A percentile compares a stretch with the other conserved stretches of the same genome.
Evolutionary conservation across 169 alveolate genomes (phyloP).

Genomic region (Eimeria acervulina): DNA sequence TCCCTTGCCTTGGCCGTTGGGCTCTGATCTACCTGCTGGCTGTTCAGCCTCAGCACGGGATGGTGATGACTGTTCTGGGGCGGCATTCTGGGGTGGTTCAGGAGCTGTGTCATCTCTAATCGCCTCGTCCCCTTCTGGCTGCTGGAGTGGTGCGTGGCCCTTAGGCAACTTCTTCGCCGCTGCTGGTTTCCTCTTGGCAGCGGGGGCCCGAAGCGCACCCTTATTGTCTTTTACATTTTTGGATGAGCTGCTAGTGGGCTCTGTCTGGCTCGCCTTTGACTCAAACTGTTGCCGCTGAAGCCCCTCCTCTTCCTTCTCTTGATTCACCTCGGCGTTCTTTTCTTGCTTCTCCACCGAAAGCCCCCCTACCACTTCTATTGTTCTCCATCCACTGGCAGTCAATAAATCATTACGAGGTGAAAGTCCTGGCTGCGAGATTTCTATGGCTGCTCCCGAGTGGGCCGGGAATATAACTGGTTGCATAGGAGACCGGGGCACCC

Average conservation of each 20-base stretch:
- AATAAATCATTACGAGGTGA: neutral
- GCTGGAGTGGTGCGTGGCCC: neutral
- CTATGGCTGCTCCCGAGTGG: neutral
- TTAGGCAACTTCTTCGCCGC: slow-evolving; percentile 11
- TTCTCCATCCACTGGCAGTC: neutral
- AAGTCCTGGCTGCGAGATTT: neutral
- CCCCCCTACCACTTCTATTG: slow-evolving; percentile 5
- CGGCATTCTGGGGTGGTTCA: neutral
- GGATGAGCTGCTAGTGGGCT: neutral
- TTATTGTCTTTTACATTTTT: neutral
- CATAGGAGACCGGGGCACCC: neutral
- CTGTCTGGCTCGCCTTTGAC: slow-evolving; percentile 5
- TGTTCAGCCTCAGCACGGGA: neutral
- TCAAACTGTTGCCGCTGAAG: neutral
- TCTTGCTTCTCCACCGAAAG: neutral
- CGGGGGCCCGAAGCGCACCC: neutral
- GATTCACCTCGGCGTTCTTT: neutral
- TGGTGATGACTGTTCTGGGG: neutral
- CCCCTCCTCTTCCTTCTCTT: neutral
- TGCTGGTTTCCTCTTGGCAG: slow-evolving; percentile 70
- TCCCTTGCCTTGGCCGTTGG: neutral
- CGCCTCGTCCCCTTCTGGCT: slow-evolving; percentile 6
- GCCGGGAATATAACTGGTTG: neutral
- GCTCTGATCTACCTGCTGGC: neutral
- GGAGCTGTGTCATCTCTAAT: neutral